Evolutionary conservation across 352 stramenopile genomes (phyloP).

Genomic region (Phytophthora meadii): DNA sequence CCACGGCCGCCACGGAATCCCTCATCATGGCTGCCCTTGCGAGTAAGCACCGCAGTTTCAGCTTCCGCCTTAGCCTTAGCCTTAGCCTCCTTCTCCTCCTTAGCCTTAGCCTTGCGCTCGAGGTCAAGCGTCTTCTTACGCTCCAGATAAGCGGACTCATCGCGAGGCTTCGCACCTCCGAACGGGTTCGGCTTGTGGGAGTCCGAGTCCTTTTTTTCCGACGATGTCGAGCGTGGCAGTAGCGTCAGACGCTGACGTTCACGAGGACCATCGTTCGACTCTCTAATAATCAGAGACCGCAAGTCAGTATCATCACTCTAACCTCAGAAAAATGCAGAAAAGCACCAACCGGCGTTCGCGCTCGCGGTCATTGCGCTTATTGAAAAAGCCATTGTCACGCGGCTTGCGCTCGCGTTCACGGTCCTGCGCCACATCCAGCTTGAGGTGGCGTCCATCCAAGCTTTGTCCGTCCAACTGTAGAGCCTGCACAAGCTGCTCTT

Average conservation of each 20-base stretch:
- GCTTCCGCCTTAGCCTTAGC: slow-evolving; percentile 26
- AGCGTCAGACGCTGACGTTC: slow-evolving; percentile 73
- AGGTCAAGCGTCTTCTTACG: slow-evolving; percentile 59
- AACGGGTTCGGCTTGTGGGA: slow-evolving; percentile 74
- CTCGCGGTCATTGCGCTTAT: slow-evolving; percentile 63
- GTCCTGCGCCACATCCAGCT: slow-evolving; percentile 79
- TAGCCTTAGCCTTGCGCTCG: slow-evolving; percentile 42
- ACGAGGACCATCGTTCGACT: slow-evolving; percentile 34
- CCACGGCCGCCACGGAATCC: slow-evolving; percentile 43
- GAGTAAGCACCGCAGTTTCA: slow-evolving; percentile 22
- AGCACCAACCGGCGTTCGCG: slow-evolving; percentile 42
- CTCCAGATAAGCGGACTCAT: slow-evolving; percentile 72
- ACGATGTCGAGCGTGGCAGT: slow-evolving; percentile 58
- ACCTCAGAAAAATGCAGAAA: not conserved
- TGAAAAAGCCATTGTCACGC: slow-evolving; percentile 54
- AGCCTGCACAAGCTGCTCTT: slow-evolving; percentile 69
- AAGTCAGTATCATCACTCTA: not conserved
- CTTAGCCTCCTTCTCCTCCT: slow-evolving; percentile 28
- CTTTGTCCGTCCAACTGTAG: slow-evolving; percentile 63
- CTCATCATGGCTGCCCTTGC: slow-evolving; percentile 33
- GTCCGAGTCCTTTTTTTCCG: slow-evolving; percentile 41
- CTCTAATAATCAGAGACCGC: slow-evolving; percentile 11
- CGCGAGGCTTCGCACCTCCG: slow-evolving; percentile 85
- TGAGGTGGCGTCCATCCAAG: slow-evolving; percentile 54
- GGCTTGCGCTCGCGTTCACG: slow-evolving; percentile 55